Conservation (phyloP, 768 basidiomycete genomes). For the Tricholomella constricta region DNA sequence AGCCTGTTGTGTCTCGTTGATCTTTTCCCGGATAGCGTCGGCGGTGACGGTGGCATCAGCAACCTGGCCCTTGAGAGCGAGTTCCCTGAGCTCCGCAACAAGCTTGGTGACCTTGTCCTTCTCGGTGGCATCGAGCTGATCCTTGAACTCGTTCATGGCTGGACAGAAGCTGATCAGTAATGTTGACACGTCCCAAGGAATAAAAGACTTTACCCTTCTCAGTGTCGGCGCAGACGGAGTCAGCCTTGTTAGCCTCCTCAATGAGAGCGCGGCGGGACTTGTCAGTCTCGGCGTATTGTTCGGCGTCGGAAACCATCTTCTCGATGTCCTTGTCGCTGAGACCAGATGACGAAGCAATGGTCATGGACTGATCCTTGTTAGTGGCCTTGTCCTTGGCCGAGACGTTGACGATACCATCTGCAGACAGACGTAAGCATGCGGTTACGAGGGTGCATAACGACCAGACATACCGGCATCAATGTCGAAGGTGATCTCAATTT, state of each 20-base stretch:
- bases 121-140: slow-evolving; percentile 90
- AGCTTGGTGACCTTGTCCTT: slow-evolving; percentile 93
- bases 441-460: background rate
- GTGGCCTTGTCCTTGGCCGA: slow-evolving; percentile 95
- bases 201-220: slow-evolving; percentile 73
- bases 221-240: slow-evolving; percentile 91
- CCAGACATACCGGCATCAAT: slow-evolving; percentile 82
- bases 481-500: slow-evolving; percentile 91
- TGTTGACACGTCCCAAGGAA: background rate
- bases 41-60: slow-evolving; percentile 81
- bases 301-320: slow-evolving; percentile 93
- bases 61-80: slow-evolving; percentile 87
- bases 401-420: slow-evolving; percentile 96
- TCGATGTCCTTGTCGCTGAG: slow-evolving; percentile 96
- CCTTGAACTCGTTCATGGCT: slow-evolving; percentile 98
- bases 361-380: slow-evolving; percentile 91
- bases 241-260: slow-evolving; percentile 96
- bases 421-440: slow-evolving; percentile 8
- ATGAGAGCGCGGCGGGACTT: slow-evolving; percentile 86
- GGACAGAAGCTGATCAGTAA: slow-evolving; percentile 9
- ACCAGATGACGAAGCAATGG: slow-evolving; percentile 96
- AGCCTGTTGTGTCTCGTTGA: slow-evolving; percentile 91
- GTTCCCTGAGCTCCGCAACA: slow-evolving; percentile 82
- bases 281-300: slow-evolving; percentile 92
- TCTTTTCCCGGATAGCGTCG: slow-evolving; percentile 89